Conservation (phyloP, 495 filamentous ascomycete species). For the Extremus antarcticus region DNA sequence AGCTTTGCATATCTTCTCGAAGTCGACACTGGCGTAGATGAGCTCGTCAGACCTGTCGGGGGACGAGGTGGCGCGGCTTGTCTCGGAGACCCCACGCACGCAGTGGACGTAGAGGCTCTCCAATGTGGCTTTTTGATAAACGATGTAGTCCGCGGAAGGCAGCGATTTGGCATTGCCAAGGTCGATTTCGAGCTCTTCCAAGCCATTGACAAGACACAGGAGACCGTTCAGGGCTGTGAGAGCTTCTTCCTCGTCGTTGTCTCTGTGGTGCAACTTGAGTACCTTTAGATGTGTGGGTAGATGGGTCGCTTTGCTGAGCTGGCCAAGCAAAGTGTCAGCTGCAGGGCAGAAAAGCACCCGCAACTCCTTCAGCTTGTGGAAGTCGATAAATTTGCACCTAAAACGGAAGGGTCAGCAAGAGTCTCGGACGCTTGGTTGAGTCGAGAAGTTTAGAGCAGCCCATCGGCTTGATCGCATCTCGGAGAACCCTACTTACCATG, state of each 20-base stretch:
- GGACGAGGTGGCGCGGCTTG: background rate
- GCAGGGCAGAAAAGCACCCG: conserved; percentile 26
- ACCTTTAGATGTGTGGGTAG: conserved; percentile 27
- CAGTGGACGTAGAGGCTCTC: conserved; percentile 26
- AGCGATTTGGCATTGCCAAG: conserved; percentile 23
- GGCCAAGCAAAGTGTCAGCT: conserved; percentile 29
- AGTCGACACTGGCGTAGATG: conserved; percentile 24
- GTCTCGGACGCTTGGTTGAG: too few species aligned
- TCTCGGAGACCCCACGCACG: background rate
- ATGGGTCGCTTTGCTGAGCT: conserved; percentile 27
- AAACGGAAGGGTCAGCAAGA: too few species aligned
- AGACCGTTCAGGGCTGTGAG: conserved; percentile 31
- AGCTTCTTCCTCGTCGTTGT: conserved; percentile 31
- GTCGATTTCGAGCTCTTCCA: conserved; percentile 27
- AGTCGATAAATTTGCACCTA: conserved; percentile 32
- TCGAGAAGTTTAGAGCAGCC: too few species aligned
- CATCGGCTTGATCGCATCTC: too few species aligned
- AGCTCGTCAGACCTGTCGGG: conserved; percentile 25
- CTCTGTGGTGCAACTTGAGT: conserved; percentile 30
- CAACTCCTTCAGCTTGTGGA: conserved; percentile 22
- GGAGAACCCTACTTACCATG: too few species aligned
- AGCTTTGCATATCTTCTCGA: conserved; percentile 28
- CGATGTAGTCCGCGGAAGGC: conserved; percentile 26
- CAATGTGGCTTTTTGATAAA: conserved; percentile 28
- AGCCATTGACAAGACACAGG: conserved; percentile 29